Percentiles rank a stretch among this genome's conserved stretches.
phyloP scores from a whole-genome alignment of 805 yeast species.

The Hanseniaspora thailandica region DNA sequence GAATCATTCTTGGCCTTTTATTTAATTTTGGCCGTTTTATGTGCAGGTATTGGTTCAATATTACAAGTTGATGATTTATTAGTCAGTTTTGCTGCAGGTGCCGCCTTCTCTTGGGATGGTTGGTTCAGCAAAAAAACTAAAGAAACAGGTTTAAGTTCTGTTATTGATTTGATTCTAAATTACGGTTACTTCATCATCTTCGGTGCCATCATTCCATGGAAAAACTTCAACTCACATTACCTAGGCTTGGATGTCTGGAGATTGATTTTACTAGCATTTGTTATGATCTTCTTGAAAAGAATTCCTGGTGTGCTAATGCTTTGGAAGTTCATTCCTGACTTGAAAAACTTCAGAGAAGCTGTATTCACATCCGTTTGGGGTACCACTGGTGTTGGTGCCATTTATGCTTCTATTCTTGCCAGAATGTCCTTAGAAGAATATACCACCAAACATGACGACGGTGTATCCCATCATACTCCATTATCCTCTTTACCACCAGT shows the following conservation, averaged over 20 bases:
- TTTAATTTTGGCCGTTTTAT: slow-evolving; percentile 65
- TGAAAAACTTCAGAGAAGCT: slow-evolving; percentile 88
- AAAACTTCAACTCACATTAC: slow-evolving; percentile 47
- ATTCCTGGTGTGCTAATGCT: slow-evolving; percentile 68
- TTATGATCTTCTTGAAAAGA: slow-evolving; percentile 63
- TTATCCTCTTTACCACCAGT: slow-evolving; percentile 71
- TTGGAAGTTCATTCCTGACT: slow-evolving; percentile 74
- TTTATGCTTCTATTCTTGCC: slow-evolving; percentile 72
- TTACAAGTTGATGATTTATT: slow-evolving; percentile 81
- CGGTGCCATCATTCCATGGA: slow-evolving; percentile 88
- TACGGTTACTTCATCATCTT: slow-evolving; percentile 80
- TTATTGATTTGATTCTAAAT: slow-evolving; percentile 73
- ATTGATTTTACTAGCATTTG: slow-evolving; percentile 59
- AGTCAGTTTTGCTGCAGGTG: slow-evolving; percentile 85
- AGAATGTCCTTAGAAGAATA: slow-evolving; percentile 54
- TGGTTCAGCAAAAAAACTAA: slow-evolving; percentile 74
- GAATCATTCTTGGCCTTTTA: slow-evolving; percentile 82
- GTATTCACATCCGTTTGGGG: slow-evolving; percentile 91
- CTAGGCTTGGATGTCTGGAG: slow-evolving; percentile 72
- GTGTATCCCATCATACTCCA: slow-evolving; percentile 72
- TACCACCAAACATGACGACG: slow-evolving; percentile 70
- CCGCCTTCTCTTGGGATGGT: slow-evolving; percentile 91
- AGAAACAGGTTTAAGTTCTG: slow-evolving; percentile 77
- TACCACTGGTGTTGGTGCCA: slow-evolving; percentile 90
- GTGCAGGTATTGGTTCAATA: slow-evolving; percentile 82